Evolutionary conservation across 441 rosid species (phyloP).

Genomic region (Brassica balearica): DNA sequence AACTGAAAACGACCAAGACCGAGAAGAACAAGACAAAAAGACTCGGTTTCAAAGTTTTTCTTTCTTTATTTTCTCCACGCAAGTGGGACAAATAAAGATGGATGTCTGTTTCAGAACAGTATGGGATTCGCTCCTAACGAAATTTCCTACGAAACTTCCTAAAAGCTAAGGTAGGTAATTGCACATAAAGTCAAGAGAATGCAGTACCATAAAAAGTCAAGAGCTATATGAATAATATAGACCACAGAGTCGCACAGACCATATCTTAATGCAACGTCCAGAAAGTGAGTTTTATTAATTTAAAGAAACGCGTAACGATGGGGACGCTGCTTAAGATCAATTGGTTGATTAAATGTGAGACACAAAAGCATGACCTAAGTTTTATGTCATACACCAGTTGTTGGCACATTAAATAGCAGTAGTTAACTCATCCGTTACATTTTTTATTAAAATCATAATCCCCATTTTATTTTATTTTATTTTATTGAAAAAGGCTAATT

Average conservation of each 20-base stretch:
- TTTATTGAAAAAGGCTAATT: background rate
- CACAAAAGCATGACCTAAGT: conserved; percentile 25
- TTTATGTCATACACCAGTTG: background rate
- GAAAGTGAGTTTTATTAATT: background rate
- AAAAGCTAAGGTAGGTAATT: background rate
- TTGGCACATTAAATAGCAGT: conserved; percentile 1
- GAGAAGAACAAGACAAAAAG: background rate
- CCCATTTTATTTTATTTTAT: background rate
- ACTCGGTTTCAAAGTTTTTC: background rate
- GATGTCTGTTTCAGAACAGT: background rate
- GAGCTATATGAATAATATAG: background rate
- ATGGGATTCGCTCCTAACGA: conserved; percentile 3
- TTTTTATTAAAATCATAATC: background rate
- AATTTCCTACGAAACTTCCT: conserved; percentile 7
- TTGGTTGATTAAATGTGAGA: background rate
- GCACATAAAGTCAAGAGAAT: background rate
- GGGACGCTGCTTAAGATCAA: background rate
- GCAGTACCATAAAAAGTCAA: background rate
- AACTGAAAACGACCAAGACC: no score
- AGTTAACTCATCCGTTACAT: conserved; percentile 21
- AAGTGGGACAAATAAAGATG: background rate
- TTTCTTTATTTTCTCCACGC: background rate
- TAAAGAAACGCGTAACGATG: conserved; percentile 8
- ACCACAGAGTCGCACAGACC: conserved; percentile 1
- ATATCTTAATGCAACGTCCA: background rate